Base-by-base conservation (phyloP, 257 asterid genomes). In the Scutellaria galericulata region DNA sequence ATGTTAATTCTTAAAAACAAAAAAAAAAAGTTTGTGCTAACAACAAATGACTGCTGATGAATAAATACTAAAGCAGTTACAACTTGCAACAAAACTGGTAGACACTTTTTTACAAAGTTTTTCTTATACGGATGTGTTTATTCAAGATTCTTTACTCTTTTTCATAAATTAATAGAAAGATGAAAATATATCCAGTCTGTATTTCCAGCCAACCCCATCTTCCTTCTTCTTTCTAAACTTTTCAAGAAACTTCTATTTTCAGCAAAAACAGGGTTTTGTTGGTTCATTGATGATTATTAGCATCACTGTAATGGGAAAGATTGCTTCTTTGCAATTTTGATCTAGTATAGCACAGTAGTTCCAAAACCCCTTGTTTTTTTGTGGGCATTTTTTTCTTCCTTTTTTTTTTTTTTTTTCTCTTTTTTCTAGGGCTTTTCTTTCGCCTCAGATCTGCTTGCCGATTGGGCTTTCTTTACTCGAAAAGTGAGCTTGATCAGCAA, bases 181-280 rank as follows among this genome's bases (percentile, higher is more conserved):
- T 47, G 42, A 59, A 79, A 76, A 72, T 58, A 46, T 81, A 80
- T 82, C 89, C 91, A 86, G 90, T 53, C 88, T 85, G 91, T 83
- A 69, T 69, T 81, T 60, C 67, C 53, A 61, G 75, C 66, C 81
- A 78, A 79, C 83, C 81, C 83, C 70, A 50, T 83, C 59, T 69
- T 41, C 63, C 20, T 15, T 64, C 65, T 54, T 67, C 31, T 61
- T 50, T 55, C 50, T 11, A 7, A 11, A 47, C 9, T 45, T 70
- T 40, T 57, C 72, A 57, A 37, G 47, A 79, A 71, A 27, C 64
- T 15, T 64, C 58, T 27, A 31, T 52, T 76, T 75, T 68, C 83
- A 70, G 68, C 69, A 44, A 11, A 4, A 11, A 67, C 40, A 14
- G 24, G 44, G 46, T 59, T 71, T 70, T 24, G 70, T 60, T 66